Conservation (phyloP, 345 rosid genomes). For the Linum usitatissimum region DNA sequence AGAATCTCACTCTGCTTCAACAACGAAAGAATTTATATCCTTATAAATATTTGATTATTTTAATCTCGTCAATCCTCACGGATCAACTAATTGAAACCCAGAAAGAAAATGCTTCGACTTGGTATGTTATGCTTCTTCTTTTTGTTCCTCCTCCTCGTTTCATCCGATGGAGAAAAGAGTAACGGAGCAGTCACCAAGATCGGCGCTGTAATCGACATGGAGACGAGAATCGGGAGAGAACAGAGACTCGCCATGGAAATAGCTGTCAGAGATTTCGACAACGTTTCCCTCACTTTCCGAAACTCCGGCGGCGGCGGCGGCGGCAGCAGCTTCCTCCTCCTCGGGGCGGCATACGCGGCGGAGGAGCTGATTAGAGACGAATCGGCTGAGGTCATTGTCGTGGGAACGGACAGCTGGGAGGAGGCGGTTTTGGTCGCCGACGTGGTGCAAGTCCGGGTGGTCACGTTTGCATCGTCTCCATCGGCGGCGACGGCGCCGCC, state of each 20-base stretch:
- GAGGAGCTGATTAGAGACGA: slow-evolving; percentile 26
- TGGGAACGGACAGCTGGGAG: slow-evolving; percentile 43
- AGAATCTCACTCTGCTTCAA: too few species aligned
- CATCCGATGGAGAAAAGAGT: slow-evolving; percentile 17
- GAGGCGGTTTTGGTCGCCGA: slow-evolving; percentile 37
- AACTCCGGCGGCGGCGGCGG: slow-evolving; percentile 3
- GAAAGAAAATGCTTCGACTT: too few species aligned
- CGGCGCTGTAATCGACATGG: slow-evolving; percentile 33
- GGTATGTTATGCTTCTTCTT: too few species aligned
- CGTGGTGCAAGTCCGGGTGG: slow-evolving; percentile 26
- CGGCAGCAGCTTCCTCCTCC: too few species aligned
- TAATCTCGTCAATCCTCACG: too few species aligned
- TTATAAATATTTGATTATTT: too few species aligned
- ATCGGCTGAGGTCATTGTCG: slow-evolving; percentile 22
- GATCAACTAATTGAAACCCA: too few species aligned
- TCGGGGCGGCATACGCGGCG: slow-evolving; percentile 33
- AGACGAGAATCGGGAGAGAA: slow-evolving; percentile 29
- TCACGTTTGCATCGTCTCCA: slow-evolving; percentile 27
- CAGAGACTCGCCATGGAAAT: slow-evolving; percentile 33
- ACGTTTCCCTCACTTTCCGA: slow-evolving; percentile 21
- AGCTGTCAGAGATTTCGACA: slow-evolving; percentile 27
- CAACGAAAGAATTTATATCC: too few species aligned
- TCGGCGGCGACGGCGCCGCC: slow-evolving; percentile 26
- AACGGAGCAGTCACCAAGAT: too few species aligned
- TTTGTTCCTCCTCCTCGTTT: background rate